These are phyloP conservation scores for Cytospora mali DNA, from an alignment of 2,329 filamentous ascomycete species.

Conservation along the genomic window DNA sequence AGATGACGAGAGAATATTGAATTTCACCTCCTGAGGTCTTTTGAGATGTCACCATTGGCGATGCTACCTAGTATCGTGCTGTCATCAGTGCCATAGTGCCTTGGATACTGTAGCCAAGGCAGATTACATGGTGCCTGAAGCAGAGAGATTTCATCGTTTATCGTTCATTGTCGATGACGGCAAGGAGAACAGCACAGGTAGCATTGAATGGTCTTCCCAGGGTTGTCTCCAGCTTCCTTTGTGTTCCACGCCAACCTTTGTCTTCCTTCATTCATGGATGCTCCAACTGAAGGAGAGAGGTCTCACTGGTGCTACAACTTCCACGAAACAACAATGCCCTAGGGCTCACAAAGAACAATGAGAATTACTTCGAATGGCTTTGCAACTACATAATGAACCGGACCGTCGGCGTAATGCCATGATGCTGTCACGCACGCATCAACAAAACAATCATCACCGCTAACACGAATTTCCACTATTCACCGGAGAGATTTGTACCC, in stretches of 20 bases:
- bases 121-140: too few species aligned
- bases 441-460: not conserved
- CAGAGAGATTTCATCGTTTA: too few species aligned
- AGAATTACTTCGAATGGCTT: not conserved
- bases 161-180: not conserved
- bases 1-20: not conserved
- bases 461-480: not conserved
- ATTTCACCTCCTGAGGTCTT: too few species aligned
- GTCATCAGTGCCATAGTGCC: too few species aligned
- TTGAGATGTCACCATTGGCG: too few species aligned
- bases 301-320: too few species aligned
- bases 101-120: too few species aligned
- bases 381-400: not conserved
- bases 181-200: not conserved
- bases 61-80: too few species aligned
- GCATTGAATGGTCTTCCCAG: not conserved
- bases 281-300: too few species aligned
- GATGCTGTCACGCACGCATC: not conserved
- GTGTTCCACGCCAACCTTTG: not conserved
- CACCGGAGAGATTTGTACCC: not conserved
- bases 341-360: too few species aligned
- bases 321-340: too few species aligned
- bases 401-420: not conserved
- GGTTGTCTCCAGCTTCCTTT: not conserved
- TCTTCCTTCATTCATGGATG: not conserved